Conservation (phyloP, 345 rosid genomes). For the Barbarea vulgaris region DNA sequence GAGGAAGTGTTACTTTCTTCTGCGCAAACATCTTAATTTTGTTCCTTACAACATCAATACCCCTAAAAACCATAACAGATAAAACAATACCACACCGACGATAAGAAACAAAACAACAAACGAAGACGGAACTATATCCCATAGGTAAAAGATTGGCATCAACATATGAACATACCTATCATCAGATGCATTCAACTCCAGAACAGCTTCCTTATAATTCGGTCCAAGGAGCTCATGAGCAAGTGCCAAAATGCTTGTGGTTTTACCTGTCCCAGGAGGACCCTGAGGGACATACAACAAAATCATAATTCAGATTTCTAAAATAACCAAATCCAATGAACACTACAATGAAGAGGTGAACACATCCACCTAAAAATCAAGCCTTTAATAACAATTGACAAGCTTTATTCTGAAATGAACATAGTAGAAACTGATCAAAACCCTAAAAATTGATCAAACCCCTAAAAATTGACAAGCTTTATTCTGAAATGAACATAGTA, state of each 20-base stretch:
- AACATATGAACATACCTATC: conserved; percentile 59
- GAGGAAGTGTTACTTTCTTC: conserved; percentile 88
- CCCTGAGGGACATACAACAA: conserved; percentile 52
- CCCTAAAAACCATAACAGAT: conserved; percentile 51
- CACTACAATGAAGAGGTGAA: neutral
- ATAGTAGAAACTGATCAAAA: conserved; percentile 1
- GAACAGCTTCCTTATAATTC: conserved; percentile 76
- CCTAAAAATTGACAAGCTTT: conserved; percentile 10
- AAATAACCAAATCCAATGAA: neutral
- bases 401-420: too few species aligned
- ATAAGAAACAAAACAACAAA: neutral
- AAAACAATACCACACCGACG: conserved; percentile 13
- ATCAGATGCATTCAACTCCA: conserved; percentile 97
- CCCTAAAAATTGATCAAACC: conserved; percentile 13
- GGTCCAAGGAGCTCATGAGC: conserved; percentile 95
- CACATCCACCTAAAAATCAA: neutral
- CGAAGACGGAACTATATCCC: neutral
- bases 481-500: conserved; percentile 13
- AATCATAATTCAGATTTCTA: neutral
- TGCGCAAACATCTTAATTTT: conserved; percentile 99
- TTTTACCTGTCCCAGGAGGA: conserved; percentile 99
- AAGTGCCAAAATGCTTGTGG: conserved; percentile 93
- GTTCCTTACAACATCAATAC: conserved; percentile 93
- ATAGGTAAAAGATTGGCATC: neutral
- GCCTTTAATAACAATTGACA: neutral